Percentiles rank a stretch among this genome's conserved stretches.
These are phyloP conservation scores for Phytophthora sp. DNA, from an alignment of 352 stramenopile species.

Conservation along the genomic window DNA sequence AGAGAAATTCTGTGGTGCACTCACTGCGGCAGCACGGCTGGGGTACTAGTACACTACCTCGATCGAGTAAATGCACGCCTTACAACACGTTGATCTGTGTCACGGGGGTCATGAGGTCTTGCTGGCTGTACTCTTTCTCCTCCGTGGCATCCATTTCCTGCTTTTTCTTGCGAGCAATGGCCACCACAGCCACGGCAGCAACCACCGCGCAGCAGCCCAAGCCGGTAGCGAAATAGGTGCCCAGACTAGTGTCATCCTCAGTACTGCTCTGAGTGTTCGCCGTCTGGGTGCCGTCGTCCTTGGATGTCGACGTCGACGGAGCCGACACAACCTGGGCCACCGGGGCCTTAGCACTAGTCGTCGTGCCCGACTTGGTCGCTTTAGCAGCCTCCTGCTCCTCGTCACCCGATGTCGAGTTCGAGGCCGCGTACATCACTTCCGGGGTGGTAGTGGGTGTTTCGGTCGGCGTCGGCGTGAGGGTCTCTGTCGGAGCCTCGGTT, in stretches of 20 bases:
- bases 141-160: conserved; percentile 46
- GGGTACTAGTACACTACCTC: conserved; percentile 20
- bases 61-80: conserved; percentile 22
- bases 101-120: conserved; percentile 49
- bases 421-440: conserved; percentile 13
- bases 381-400: conserved; percentile 28
- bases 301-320: conserved; percentile 19
- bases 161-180: conserved; percentile 66
- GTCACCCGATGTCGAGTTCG: conserved; percentile 25
- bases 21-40: conserved; percentile 21
- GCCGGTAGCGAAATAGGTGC: conserved; percentile 21
- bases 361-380: conserved; percentile 10
- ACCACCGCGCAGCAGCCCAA: conserved; percentile 32
- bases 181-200: conserved; percentile 41
- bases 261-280: conserved; percentile 24
- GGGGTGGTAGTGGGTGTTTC: conserved; percentile 23
- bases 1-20: conserved; percentile 17
- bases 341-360: neutral
- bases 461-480: conserved; percentile 13
- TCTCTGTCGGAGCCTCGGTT: conserved; percentile 14
- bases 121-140: conserved; percentile 35
- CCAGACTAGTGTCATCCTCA: neutral
- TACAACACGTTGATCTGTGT: conserved; percentile 56
- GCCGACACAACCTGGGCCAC: conserved; percentile 16
- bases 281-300: conserved; percentile 7